Evolutionary conservation across 106 monocot genomes (phyloP).

Genomic region (Dioscorea dumetorum): DNA sequence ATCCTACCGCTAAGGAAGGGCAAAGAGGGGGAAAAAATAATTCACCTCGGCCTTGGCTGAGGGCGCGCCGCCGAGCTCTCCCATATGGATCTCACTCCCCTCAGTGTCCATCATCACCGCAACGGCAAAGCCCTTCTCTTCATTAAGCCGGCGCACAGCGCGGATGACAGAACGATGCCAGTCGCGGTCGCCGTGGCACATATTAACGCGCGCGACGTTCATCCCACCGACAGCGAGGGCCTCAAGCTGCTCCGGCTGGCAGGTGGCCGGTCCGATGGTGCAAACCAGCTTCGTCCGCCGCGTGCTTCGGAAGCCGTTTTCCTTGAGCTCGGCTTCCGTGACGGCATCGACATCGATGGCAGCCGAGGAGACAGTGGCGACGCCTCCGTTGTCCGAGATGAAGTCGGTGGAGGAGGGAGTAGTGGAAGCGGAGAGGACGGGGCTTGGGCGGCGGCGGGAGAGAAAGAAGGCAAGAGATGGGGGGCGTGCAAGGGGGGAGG

Average conservation of each 20-base stretch:
- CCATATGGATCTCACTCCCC: slow-evolving; percentile 88
- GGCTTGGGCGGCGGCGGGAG: slow-evolving; percentile 6
- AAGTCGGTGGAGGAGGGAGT: slow-evolving; percentile 11
- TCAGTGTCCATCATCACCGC: slow-evolving; percentile 91
- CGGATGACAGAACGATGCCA: slow-evolving; percentile 87
- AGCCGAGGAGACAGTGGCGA: slow-evolving; percentile 5
- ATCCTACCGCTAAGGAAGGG: too few species aligned
- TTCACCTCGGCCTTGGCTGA: slow-evolving; percentile 61
- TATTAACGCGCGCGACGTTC: slow-evolving; percentile 96
- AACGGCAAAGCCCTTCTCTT: slow-evolving; percentile 91
- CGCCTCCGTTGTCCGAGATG: slow-evolving; percentile 16
- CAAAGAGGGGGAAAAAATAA: too few species aligned
- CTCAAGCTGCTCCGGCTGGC: slow-evolving; percentile 72
- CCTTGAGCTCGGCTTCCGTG: slow-evolving; percentile 92
- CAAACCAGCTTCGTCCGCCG: slow-evolving; percentile 87
- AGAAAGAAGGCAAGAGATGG: slow-evolving; percentile 3
- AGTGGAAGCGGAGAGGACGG: slow-evolving; percentile 6
- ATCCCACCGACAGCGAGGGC: slow-evolving; percentile 95
- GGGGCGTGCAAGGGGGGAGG: slow-evolving; percentile 3
- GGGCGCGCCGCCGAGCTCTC: slow-evolving; percentile 52
- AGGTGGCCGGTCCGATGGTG: slow-evolving; percentile 93
- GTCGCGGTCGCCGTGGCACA: slow-evolving; percentile 89
- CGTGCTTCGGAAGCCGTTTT: slow-evolving; percentile 89
- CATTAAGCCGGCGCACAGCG: slow-evolving; percentile 66
- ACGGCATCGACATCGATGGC: slow-evolving; percentile 75